Conservation (phyloP, 352 stramenopile species). For the Globisporangium splendens region DNA sequence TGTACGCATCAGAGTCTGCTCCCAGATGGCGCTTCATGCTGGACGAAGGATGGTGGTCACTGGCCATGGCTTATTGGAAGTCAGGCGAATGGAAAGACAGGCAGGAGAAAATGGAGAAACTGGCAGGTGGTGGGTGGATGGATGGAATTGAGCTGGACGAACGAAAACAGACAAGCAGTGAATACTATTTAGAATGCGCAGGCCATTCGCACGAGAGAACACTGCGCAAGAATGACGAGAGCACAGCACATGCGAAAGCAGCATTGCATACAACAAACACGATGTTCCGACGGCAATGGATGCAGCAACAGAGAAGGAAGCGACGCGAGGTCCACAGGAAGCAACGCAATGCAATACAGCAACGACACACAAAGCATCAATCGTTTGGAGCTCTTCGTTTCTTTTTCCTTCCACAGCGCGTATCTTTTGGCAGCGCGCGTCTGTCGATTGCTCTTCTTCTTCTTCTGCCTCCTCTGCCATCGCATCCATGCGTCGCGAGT, state of each 20-base stretch:
- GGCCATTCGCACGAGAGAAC: background rate
- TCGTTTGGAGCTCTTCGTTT: background rate
- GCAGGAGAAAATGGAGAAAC: slow-evolving; percentile 1
- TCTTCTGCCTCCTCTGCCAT: background rate
- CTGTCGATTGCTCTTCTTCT: background rate
- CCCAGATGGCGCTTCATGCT: slow-evolving; percentile 48
- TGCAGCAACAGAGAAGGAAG: slow-evolving; percentile 8
- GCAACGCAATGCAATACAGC: too few relatives aligned
- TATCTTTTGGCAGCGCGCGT: background rate
- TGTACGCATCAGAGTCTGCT: slow-evolving; percentile 12
- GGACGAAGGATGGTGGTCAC: background rate
- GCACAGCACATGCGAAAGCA: background rate
- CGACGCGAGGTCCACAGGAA: background rate
- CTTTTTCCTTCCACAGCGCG: background rate
- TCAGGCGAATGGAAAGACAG: background rate
- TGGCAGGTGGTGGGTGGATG: background rate
- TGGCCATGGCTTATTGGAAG: slow-evolving; percentile 12
- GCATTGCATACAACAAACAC: background rate
- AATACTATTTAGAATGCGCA: background rate
- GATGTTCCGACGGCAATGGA: background rate
- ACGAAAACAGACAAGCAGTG: background rate
- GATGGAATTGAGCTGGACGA: background rate
- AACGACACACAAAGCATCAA: too few relatives aligned
- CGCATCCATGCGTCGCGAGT: background rate
- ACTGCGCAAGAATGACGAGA: background rate